A percentile compares a stretch with the other conserved stretches of the same genome.
Conservation (phyloP, 2,329 filamentous ascomycete genomes). For the Epichloe bromicola region DNA sequence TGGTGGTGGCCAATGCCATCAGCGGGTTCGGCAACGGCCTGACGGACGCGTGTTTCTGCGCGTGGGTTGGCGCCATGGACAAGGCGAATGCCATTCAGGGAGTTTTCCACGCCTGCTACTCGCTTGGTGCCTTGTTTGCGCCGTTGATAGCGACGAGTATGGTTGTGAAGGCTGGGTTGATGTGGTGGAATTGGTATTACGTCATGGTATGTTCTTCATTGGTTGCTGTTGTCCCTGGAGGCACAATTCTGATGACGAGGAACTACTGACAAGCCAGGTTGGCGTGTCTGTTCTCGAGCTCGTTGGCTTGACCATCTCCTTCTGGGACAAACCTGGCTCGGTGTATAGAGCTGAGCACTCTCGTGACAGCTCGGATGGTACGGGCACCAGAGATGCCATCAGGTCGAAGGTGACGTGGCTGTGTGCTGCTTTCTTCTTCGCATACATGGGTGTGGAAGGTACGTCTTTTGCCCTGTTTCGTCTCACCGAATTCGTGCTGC, state of each 20-base stretch:
- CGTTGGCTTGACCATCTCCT: conserved; percentile 33
- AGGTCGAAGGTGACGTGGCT: conserved; percentile 48
- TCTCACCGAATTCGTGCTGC: no score
- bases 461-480: background rate
- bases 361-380: conserved; percentile 14
- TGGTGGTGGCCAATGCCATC: conserved; percentile 49
- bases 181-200: conserved; percentile 61
- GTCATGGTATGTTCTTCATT: conserved; percentile 43
- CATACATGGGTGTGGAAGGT: conserved; percentile 61
- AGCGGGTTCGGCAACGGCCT: conserved; percentile 57
- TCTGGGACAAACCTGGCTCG: conserved; percentile 46
- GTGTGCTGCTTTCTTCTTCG: conserved; percentile 53
- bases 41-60: conserved; percentile 37
- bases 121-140: conserved; percentile 48
- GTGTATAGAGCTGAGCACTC: conserved; percentile 34
- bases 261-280: conserved; percentile 13
- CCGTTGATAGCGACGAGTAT: conserved; percentile 55
- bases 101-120: conserved; percentile 53
- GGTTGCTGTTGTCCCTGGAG: no score
- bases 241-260: background rate
- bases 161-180: conserved; percentile 43
- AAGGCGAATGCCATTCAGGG: conserved; percentile 55
- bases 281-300: conserved; percentile 44
- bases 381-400: conserved; percentile 26
- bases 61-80: conserved; percentile 49